phyloP scores from a whole-genome alignment of 176 grass and related monocot species.

The Hordeum vulgare region DNA sequence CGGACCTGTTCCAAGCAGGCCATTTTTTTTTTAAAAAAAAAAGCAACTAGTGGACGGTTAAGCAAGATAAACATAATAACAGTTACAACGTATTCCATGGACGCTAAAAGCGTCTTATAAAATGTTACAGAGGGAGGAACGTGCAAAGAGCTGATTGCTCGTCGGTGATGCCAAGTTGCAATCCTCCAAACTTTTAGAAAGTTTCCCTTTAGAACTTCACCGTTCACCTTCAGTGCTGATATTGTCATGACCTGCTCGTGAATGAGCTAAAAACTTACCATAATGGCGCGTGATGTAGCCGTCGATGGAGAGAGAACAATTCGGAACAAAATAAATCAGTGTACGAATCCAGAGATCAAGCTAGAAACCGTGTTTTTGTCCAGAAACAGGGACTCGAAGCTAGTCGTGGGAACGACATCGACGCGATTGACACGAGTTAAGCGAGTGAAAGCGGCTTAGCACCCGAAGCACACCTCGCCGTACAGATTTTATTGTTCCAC shows the following conservation, averaged over 20 bases:
- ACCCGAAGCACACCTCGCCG: background rate
- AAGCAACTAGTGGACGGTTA: too few species aligned
- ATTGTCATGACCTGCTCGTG: background rate
- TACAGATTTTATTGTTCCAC: background rate
- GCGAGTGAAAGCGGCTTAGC: background rate
- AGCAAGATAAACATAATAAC: background rate
- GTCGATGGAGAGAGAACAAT: background rate
- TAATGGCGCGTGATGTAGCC: background rate
- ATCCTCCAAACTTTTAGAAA: background rate
- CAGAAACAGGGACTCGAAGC: background rate
- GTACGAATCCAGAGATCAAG: background rate
- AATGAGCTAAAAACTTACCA: background rate
- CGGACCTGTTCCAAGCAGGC: background rate
- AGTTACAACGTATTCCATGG: too few species aligned
- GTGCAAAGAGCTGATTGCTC: too few species aligned
- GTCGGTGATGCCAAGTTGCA: background rate
- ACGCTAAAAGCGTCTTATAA: too few species aligned
- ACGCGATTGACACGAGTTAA: background rate
- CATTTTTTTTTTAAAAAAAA: too few species aligned
- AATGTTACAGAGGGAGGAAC: too few species aligned
- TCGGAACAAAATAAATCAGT: background rate
- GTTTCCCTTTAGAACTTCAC: background rate
- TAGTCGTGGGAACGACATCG: background rate
- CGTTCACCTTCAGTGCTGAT: background rate
- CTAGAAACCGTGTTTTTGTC: background rate